Percentiles rank a stretch among this genome's conserved stretches.
phyloP scores from a whole-genome alignment of 1,139 yeast species.

The Protomyces lactucae-debilis region DNA sequence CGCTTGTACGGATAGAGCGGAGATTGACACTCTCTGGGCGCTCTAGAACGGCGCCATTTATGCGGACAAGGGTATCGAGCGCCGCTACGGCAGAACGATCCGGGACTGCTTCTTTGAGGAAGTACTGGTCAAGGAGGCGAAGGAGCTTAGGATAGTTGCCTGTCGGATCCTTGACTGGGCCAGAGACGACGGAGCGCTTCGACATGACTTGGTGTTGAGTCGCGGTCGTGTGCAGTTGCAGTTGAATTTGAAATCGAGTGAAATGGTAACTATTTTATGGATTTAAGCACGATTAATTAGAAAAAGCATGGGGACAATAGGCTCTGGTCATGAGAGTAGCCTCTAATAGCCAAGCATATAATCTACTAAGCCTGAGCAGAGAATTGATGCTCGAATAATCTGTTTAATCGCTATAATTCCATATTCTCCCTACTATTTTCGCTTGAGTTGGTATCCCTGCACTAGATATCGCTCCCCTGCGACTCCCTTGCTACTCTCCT shows the following conservation, averaged over 20 bases:
- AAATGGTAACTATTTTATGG: background rate
- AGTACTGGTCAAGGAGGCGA: slow-evolving; percentile 21
- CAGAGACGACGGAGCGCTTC: slow-evolving; percentile 6
- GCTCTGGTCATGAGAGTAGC: too few relatives aligned
- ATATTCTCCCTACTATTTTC: too few relatives aligned
- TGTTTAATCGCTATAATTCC: too few relatives aligned
- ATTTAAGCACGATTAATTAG: too few relatives aligned
- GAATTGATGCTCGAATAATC: too few relatives aligned
- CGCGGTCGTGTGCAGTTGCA: background rate
- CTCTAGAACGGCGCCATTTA: slow-evolving; percentile 2
- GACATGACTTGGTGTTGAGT: background rate
- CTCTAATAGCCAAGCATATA: too few relatives aligned
- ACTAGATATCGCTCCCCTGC: too few relatives aligned
- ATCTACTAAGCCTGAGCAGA: too few relatives aligned
- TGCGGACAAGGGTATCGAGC: slow-evolving; percentile 15
- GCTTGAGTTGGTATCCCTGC: too few relatives aligned
- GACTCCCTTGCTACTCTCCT: too few relatives aligned
- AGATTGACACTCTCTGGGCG: slow-evolving; percentile 11
- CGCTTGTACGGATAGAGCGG: slow-evolving; percentile 11
- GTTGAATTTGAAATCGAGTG: background rate
- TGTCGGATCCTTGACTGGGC: slow-evolving; percentile 20
- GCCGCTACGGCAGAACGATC: slow-evolving; percentile 22
- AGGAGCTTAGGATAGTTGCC: slow-evolving; percentile 18
- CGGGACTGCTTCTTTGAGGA: slow-evolving; percentile 20
- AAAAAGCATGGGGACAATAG: too few relatives aligned